A percentile compares a stretch with the other conserved stretches of the same genome.
Evolutionary conservation across 495 filamentous ascomycete genomes (phyloP).

Genomic region (Neurospora sp.): DNA sequence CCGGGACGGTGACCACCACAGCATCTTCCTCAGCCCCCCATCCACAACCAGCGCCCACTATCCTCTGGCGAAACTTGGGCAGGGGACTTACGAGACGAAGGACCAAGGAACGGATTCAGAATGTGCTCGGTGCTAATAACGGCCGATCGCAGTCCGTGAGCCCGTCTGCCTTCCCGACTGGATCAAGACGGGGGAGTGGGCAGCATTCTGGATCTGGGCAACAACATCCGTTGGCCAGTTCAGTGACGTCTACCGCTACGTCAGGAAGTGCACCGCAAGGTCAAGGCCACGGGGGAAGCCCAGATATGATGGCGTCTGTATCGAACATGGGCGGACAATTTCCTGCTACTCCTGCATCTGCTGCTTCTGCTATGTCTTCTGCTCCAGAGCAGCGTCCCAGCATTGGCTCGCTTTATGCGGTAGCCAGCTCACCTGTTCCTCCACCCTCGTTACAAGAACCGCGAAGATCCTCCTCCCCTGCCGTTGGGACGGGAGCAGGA

Average conservation of each 20-base stretch:
- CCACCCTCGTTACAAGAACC: neutral
- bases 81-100: neutral
- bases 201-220: neutral
- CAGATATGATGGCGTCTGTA: neutral
- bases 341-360: neutral
- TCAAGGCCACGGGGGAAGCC: neutral
- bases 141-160: neutral
- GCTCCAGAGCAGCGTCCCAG: neutral
- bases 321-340: neutral
- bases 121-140: neutral
- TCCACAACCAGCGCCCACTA: neutral
- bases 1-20: neutral
- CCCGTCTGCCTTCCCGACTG: neutral
- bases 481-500: neutral
- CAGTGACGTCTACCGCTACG: neutral
- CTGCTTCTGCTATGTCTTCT: neutral
- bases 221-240: neutral
- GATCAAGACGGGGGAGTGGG: neutral
- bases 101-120: neutral
- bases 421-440: neutral
- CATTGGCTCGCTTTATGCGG: neutral
- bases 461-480: neutral
- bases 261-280: neutral
- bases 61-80: neutral
- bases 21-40: neutral